Conservation (phyloP, 306 rosid genomes). For the Canavalia gladiata region DNA sequence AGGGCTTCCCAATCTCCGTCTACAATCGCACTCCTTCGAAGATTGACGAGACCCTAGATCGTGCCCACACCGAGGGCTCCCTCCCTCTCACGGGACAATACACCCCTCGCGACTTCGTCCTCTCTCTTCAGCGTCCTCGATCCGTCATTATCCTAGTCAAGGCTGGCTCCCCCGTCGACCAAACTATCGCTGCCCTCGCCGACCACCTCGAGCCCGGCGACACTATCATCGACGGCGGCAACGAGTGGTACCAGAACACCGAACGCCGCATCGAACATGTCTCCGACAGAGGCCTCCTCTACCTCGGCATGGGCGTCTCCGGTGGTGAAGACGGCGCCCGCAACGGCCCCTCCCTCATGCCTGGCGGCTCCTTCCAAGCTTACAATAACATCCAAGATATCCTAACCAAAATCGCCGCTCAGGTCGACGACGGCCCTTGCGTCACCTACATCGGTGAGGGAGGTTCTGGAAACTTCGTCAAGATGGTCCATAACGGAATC, state of each 20-base stretch:
- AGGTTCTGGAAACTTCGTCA: slow-evolving; percentile 88
- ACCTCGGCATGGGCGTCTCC: slow-evolving; percentile 93
- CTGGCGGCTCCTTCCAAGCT: slow-evolving; percentile 80
- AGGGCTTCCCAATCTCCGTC: slow-evolving; percentile 96
- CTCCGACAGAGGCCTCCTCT: slow-evolving; percentile 59
- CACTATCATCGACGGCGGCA: slow-evolving; percentile 88
- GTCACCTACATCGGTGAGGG: slow-evolving; percentile 91
- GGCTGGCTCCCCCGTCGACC: slow-evolving; percentile 93
- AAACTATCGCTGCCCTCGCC: slow-evolving; percentile 79
- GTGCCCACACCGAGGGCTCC: slow-evolving; percentile 74
- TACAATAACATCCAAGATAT: slow-evolving; percentile 76
- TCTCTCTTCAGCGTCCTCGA: slow-evolving; percentile 86
- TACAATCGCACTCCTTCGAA: slow-evolving; percentile 91
- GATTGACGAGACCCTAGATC: slow-evolving; percentile 86
- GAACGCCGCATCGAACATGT: slow-evolving; percentile 75
- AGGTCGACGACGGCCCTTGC: slow-evolving; percentile 93
- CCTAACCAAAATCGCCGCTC: slow-evolving; percentile 80
- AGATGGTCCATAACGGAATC: slow-evolving; percentile 96
- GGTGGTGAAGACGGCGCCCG: slow-evolving; percentile 98
- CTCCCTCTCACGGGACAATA: slow-evolving; percentile 81
- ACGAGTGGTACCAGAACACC: slow-evolving; percentile 93
- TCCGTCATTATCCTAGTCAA: slow-evolving; percentile 95
- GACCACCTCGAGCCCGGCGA: slow-evolving; percentile 89
- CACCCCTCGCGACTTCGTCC: slow-evolving; percentile 81
- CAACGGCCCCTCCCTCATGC: slow-evolving; percentile 89